Evolutionary conservation across 2,329 filamentous ascomycete species (phyloP), one percentile per base, ranked within the genome.

Genomic region (Botryotinia narcissicola): DNA sequence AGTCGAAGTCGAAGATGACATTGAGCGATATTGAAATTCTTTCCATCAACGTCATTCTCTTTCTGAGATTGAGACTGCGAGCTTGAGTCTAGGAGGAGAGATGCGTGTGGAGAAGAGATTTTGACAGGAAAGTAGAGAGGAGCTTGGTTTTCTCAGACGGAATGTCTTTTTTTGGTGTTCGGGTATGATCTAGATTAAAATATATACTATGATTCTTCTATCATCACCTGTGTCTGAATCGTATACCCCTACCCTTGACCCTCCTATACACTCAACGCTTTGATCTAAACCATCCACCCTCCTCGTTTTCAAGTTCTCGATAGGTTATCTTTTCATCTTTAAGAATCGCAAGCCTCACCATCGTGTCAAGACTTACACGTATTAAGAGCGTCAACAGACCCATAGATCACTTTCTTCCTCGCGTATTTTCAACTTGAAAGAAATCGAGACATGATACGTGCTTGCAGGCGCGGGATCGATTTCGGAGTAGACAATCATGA

Each of bases 91-190:
- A 35, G 35, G 35, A 35, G 35, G 5, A 35, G 35, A 35, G 35
- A 6, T 35, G 35, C 35, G 4, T 35, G 35, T 35, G 35, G 35
- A 35, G 35, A 35, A 35, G 35, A 35, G 35, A 35, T 35, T 35
- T 35, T 4, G 35, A 35, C 35, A 18, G 42, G 16, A 25, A 25
- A 51, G 3, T n/a, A 12, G 22, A 25, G 5, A 5, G 10, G 1
- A 6, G 0, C 1, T 51, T 51, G 4, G 10, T 51, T 6, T 20
- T 51, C 22, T n/a, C 25, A n/a, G 0, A n/a, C 22, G 12, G 25
- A 1, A 14, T 14, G 0, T 51, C 25, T 51, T 51, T 1, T n/a
- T n/a, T 51, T 3, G 0, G 10, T 14, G 4, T n/a, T n/a, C 4
- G 25, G 4, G 5, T 12, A 5, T n/a, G 10, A 51, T n/a, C 4